phyloP scores from a whole-genome alignment of 495 filamentous ascomycete genomes.

The Thermochaetoides thermophila region DNA sequence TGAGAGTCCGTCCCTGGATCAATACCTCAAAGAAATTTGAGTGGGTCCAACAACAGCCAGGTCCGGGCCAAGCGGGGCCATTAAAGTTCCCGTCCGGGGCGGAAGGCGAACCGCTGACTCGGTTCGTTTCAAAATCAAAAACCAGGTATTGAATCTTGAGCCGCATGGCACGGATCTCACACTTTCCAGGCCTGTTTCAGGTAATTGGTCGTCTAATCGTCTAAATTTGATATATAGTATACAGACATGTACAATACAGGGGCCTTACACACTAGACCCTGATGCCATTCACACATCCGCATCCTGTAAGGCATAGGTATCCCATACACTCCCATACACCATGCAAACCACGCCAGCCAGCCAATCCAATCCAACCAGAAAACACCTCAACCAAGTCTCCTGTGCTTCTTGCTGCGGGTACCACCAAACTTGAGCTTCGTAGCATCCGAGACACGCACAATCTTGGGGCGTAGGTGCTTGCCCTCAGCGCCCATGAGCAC shows the following conservation, averaged over 20 bases:
- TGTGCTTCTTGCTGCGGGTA: conserved; percentile 64
- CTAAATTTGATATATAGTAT: conserved; percentile 13
- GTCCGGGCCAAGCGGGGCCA: too few species aligned
- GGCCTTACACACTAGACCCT: conserved; percentile 1
- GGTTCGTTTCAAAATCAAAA: too few species aligned
- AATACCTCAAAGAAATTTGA: too few species aligned
- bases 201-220: too few species aligned
- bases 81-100: too few species aligned
- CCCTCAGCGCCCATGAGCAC: conserved; percentile 78
- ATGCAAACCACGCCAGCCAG: background rate
- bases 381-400: conserved; percentile 60
- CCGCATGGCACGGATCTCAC: background rate
- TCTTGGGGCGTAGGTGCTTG: conserved; percentile 48
- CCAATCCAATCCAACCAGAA: background rate
- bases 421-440: conserved; percentile 93
- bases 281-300: background rate
- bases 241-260: conserved; percentile 15
- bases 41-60: too few species aligned
- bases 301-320: too few species aligned
- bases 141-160: too few species aligned
- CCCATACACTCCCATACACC: background rate
- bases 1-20: too few species aligned
- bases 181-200: too few species aligned
- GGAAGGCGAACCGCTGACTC: too few species aligned
- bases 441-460: conserved; percentile 62